Conservation (phyloP, 208 protist species). For the Lotmaria passim region DNA sequence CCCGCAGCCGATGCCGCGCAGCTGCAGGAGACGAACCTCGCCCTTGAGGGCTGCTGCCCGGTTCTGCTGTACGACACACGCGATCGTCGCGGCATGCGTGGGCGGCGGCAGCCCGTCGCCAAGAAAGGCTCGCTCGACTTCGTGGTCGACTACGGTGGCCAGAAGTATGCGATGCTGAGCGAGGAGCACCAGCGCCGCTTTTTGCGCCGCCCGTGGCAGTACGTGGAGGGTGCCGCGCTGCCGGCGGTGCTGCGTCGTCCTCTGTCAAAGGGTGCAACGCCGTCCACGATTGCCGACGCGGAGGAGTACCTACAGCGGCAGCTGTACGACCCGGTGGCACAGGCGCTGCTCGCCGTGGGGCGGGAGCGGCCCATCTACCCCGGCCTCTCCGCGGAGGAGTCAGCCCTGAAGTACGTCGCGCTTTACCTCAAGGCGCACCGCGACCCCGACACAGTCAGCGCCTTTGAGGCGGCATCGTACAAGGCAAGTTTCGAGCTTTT, state of each 20-base stretch:
- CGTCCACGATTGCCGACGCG: conserved; percentile 37
- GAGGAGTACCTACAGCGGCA: conserved; percentile 83
- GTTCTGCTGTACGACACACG: conserved; percentile 92
- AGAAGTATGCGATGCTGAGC: conserved; percentile 74
- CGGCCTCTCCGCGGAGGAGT: conserved; percentile 82
- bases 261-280: conserved; percentile 36
- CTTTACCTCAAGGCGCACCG: conserved; percentile 90
- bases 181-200: conserved; percentile 66
- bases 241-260: conserved; percentile 76
- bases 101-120: conserved; percentile 76
- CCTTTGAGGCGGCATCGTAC: conserved; percentile 75
- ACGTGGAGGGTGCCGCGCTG: conserved; percentile 62
- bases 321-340: conserved; percentile 86
- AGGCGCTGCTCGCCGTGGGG: conserved; percentile 79
- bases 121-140: conserved; percentile 60
- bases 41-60: conserved; percentile 87
- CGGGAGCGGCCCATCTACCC: conserved; percentile 80
- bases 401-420: conserved; percentile 88
- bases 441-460: conserved; percentile 52
- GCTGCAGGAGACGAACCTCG: conserved; percentile 37
- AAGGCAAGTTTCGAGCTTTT: conserved; percentile 64
- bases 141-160: conserved; percentile 79
- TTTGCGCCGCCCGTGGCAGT: conserved; percentile 86
- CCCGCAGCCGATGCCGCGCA: conserved; percentile 2
- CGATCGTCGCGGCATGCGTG: conserved; percentile 70